Percentiles rank a stretch among this genome's conserved stretches.
phyloP scores from a whole-genome alignment of 2,329 filamentous ascomycete species.

The Triangularia verruculosa region DNA sequence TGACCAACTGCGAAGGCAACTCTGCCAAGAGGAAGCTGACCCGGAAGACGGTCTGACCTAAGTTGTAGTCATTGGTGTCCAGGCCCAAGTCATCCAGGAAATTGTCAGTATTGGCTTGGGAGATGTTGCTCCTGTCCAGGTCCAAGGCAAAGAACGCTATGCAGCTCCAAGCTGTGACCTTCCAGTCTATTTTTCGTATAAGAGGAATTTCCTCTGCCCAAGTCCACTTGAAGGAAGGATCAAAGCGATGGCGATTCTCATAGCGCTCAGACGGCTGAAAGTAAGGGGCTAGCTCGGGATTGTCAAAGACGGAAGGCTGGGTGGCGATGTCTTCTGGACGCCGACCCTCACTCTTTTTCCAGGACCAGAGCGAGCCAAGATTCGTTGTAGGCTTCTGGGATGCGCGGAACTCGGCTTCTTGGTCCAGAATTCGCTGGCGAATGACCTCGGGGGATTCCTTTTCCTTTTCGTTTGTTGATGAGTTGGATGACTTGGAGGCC shows the following conservation, averaged over 20 bases:
- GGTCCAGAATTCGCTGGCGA: slow-evolving; percentile 7
- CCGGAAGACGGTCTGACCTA: slow-evolving; percentile 13
- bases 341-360: background rate
- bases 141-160: slow-evolving; percentile 30
- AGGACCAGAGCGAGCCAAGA: slow-evolving; percentile 7
- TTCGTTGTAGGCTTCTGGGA: slow-evolving; percentile 9
- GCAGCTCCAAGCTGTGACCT: slow-evolving; percentile 24
- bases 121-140: slow-evolving; percentile 28
- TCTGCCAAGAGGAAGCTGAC: slow-evolving; percentile 13
- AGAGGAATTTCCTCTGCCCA: slow-evolving; percentile 34
- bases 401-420: slow-evolving; percentile 8
- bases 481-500: background rate
- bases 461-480: slow-evolving; percentile 2
- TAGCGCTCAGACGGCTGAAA: slow-evolving; percentile 32
- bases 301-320: slow-evolving; percentile 16
- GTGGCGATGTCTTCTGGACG: slow-evolving; percentile 12
- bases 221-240: slow-evolving; percentile 34
- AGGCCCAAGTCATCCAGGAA: slow-evolving; percentile 19
- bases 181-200: slow-evolving; percentile 32
- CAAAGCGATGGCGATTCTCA: slow-evolving; percentile 36
- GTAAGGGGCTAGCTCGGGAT: slow-evolving; percentile 9
- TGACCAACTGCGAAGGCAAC: slow-evolving; percentile 14
- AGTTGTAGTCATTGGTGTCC: slow-evolving; percentile 17
- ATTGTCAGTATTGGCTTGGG: slow-evolving; percentile 29
- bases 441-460: slow-evolving; percentile 3